Base-by-base conservation (phyloP, 2,329 filamentous ascomycete genomes). In the Fusarium papillatum region DNA sequence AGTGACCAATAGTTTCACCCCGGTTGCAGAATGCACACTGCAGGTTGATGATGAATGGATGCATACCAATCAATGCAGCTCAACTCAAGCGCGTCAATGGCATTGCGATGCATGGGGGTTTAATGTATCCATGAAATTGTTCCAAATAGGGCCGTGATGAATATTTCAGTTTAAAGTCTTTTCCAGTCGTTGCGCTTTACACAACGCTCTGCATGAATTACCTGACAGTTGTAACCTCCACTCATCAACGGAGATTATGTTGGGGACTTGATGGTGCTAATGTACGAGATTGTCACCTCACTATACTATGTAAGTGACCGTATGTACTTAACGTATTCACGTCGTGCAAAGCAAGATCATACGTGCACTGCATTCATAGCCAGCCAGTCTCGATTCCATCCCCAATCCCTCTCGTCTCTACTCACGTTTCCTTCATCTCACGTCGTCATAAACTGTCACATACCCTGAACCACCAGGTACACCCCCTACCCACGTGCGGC, bases 391-490 rank as follows among this genome's bases (percentile, higher is more conserved):
- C 13, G 36, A 61, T 41, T 10, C 38, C 57, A 41, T 41, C 36
- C 10, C 38, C 22, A 29, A 31, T 43, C 22, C 16, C 24, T 61
- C 36, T n/a, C 57, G 13, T 61, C 57, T 29, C 19, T n/a, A 60
- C 24, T 31, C 34, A 41, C 50, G 50, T 19, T 39, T 61, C 38
- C 6, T n/a, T 39, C 57, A 31, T 39, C 24, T 31, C 57, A 43
- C 36, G 16, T 38, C 24, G 22, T 63, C 39, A 26, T 46, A 14
- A 14, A 46, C 19, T 29, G 38, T 41, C 26, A 63, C 38, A 13
- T 63, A 63, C 57, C 57, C 57, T 61, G 57, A 61, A 61, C 57
- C 36, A 26, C 57, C 36, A 61, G 57, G 57, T 61, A 61, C 57
- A 26, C 24, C 38, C 22, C 57, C 36, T 39, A 61, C 57, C 36